Evolutionary conservation across 2,329 filamentous ascomycete genomes (phyloP).

Genomic region (Claviceps monticola): DNA sequence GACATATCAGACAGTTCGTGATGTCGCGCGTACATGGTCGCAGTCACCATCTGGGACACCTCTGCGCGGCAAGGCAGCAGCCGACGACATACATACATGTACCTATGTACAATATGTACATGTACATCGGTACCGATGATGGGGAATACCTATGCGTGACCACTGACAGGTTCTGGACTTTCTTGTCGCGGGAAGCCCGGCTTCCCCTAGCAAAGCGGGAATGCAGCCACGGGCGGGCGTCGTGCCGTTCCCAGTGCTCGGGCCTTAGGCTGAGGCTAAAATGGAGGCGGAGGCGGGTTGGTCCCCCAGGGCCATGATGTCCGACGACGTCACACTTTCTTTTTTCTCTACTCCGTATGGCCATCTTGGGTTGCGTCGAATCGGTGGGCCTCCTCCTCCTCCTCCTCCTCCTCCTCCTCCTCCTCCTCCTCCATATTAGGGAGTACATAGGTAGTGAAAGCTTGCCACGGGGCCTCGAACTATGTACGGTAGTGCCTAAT

Average conservation of each 20-base stretch:
- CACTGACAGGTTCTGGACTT: background rate
- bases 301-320: background rate
- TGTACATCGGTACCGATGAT: background rate
- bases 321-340: too few species aligned
- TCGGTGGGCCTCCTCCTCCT: too few species aligned
- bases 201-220: constrained; percentile 15
- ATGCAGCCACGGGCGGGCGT: constrained; percentile 24
- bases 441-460: too few species aligned
- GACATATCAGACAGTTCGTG: background rate
- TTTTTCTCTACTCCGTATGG: too few species aligned
- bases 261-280: constrained; percentile 3
- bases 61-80: background rate
- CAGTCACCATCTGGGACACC: background rate
- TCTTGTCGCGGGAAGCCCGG: background rate
- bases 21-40: background rate
- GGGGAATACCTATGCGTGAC: background rate
- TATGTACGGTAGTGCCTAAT: too few species aligned
- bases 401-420: too few species aligned
- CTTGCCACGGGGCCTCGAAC: too few species aligned
- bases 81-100: background rate
- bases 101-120: background rate
- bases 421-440: too few species aligned
- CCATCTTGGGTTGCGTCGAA: too few species aligned
- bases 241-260: constrained; percentile 22
- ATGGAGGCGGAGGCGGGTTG: background rate